A percentile compares a stretch with the other conserved stretches of the same genome.
These are phyloP conservation scores for Penicillium canariense DNA, from an alignment of 495 filamentous ascomycete species.

Conservation along the genomic window DNA sequence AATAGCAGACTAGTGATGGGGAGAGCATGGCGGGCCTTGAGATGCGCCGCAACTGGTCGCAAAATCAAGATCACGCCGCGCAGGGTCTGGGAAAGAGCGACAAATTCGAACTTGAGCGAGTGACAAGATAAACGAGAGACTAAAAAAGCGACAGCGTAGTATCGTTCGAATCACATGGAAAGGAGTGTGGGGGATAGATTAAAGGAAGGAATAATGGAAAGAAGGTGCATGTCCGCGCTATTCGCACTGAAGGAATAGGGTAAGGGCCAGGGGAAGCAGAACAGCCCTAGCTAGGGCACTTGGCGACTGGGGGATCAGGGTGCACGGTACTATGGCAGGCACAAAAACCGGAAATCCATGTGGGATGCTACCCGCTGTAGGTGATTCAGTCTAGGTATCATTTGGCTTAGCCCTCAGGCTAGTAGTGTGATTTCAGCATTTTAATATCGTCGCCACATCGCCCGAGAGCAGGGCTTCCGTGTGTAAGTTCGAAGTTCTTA, in stretches of 20 bases:
- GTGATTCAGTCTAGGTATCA: background rate
- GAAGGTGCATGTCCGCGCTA: background rate
- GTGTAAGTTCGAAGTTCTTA: background rate
- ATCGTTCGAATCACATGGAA: background rate
- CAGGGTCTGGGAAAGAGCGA: background rate
- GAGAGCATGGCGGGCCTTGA: slow-evolving; percentile 11
- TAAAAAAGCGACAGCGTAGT: background rate
- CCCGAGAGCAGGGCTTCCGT: background rate
- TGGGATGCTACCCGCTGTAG: background rate
- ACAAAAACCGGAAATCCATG: no score
- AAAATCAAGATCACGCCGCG: background rate
- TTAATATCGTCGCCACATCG: background rate
- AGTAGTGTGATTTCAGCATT: background rate
- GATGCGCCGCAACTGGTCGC: background rate
- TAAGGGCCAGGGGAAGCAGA: background rate
- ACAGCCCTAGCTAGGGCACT: background rate
- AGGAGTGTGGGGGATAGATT: background rate
- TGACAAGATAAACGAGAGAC: background rate
- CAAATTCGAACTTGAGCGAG: background rate
- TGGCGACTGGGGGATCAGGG: background rate
- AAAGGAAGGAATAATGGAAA: background rate
- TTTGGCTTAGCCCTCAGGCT: background rate
- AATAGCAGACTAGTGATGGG: background rate
- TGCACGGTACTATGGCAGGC: background rate
- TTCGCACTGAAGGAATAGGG: slow-evolving; percentile 1